Percentiles rank a stretch among this genome's conserved stretches.
phyloP scores from a whole-genome alignment of 202 grass and related monocot species.

The Hordeum pubiflorum region DNA sequence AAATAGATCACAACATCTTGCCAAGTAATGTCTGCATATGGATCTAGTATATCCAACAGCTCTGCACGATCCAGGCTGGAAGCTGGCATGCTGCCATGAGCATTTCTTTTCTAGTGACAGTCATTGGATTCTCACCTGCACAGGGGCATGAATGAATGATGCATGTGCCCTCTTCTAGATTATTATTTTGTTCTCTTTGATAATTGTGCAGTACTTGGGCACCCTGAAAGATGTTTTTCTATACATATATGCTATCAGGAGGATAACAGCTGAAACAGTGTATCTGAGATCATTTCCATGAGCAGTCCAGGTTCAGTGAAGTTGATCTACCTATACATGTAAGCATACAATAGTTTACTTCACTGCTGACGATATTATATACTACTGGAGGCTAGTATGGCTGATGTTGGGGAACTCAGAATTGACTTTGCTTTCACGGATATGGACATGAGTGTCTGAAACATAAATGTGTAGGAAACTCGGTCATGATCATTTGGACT shows the following conservation, averaged over 20 bases:
- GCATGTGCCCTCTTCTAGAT: conserved; percentile 36
- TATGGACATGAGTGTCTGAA: neutral
- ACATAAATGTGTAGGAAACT: neutral
- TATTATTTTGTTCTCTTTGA: conserved; percentile 20
- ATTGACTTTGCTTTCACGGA: conserved; percentile 6
- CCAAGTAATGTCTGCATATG: neutral
- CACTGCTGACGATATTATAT: neutral
- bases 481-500: neutral
- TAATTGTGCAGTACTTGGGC: conserved; percentile 16
- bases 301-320: conserved; percentile 30
- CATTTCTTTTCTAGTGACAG: too few species aligned
- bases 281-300: conserved; percentile 22
- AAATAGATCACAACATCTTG: neutral
- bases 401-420: conserved; percentile 8
- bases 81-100: neutral
- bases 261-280: neutral
- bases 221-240: conserved; percentile 18
- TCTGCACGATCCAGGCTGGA: conserved; percentile 30
- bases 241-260: neutral
- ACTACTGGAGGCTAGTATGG: neutral
- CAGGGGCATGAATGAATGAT: neutral
- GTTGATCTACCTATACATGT: neutral
- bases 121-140: conserved; percentile 45
- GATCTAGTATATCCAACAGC: conserved; percentile 12
- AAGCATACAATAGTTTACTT: neutral